These are phyloP conservation scores for Backusella liffmaniae DNA, from an alignment of 192 early-diverging fungal species.

Conservation along the genomic window DNA sequence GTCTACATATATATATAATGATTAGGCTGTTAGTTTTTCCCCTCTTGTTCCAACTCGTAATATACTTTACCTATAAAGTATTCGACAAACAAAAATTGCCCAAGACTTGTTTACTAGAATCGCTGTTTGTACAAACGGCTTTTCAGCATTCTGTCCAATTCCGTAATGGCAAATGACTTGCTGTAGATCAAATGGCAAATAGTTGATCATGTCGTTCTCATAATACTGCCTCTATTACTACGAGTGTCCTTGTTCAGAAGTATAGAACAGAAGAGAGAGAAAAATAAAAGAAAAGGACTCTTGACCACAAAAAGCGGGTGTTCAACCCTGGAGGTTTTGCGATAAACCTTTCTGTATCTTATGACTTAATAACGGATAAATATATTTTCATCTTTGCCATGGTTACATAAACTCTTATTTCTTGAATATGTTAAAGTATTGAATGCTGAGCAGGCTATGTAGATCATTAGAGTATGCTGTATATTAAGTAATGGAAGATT, in stretches of 20 bases:
- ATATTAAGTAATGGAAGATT: too few relatives aligned
- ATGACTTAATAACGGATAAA: background rate
- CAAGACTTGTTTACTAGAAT: background rate
- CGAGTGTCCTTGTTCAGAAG: background rate
- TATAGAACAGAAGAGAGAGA: background rate
- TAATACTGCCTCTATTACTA: background rate
- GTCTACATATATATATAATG: background rate
- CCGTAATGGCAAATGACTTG: background rate
- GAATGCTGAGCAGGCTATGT: too few relatives aligned
- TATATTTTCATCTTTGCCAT: background rate
- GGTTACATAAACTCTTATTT: background rate
- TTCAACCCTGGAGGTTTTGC: background rate
- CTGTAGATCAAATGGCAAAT: slow-evolving; percentile 7
- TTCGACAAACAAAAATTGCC: slow-evolving; percentile 3
- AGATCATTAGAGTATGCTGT: too few relatives aligned
- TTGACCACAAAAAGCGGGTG: background rate
- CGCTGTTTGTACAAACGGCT: background rate
- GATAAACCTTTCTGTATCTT: background rate
- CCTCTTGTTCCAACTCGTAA: background rate
- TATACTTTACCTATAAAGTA: background rate
- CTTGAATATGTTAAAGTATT: too few relatives aligned
- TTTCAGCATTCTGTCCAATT: background rate
- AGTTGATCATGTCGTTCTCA: background rate
- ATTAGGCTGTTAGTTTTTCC: background rate
- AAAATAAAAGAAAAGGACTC: too few relatives aligned